These are phyloP conservation scores for Fusarium praegraminearum DNA, from an alignment of 2,329 filamentous ascomycete genomes.

Conservation along the genomic window DNA sequence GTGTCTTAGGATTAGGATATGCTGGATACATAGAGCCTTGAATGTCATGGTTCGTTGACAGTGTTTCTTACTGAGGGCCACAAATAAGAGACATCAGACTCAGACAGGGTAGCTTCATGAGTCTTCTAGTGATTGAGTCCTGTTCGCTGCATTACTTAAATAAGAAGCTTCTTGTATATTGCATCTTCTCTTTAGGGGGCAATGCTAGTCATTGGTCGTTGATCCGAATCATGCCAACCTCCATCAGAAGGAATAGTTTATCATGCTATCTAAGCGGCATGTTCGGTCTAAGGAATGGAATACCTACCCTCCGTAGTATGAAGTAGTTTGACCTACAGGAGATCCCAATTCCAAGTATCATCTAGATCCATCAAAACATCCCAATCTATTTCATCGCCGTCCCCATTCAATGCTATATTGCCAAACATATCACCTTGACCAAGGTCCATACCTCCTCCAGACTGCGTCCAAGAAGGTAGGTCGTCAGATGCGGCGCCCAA, in stretches of 20 bases:
- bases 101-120: neutral
- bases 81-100: neutral
- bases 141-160: neutral
- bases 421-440: neutral
- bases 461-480: slow-evolving; percentile 20
- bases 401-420: neutral
- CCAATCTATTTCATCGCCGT: slow-evolving; percentile 32
- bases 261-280: neutral
- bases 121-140: neutral
- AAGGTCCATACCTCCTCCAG: neutral
- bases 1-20: neutral
- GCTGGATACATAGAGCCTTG: slow-evolving; percentile 22
- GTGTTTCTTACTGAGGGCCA: neutral
- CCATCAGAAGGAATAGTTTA: neutral
- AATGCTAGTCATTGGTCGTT: neutral
- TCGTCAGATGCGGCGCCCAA: slow-evolving; percentile 17
- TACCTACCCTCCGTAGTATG: neutral
- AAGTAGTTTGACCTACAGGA: slow-evolving; percentile 14
- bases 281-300: neutral
- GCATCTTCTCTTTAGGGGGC: no score
- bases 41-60: slow-evolving; percentile 14
- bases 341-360: slow-evolving; percentile 35
- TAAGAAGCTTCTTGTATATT: neutral
- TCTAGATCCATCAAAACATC: slow-evolving; percentile 34
- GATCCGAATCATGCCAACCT: slow-evolving; percentile 25